phyloP scores from a whole-genome alignment of 2,329 filamentous ascomycete species.

The Ophiostoma angusticollis region DNA sequence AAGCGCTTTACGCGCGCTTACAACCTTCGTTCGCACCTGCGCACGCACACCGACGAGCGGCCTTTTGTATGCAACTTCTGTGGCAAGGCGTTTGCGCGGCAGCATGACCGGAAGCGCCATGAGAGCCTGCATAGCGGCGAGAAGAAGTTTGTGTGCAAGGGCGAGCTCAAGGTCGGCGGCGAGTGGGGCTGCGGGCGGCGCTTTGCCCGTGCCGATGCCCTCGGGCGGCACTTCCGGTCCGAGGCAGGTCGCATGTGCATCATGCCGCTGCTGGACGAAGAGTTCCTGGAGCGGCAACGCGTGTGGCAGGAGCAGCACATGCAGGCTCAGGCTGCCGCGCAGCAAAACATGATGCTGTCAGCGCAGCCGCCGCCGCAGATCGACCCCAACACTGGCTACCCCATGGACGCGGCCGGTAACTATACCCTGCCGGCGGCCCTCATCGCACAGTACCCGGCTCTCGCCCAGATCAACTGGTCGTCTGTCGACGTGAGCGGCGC shows the following conservation, averaged over 20 bases:
- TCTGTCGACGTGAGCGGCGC: constrained; percentile 50
- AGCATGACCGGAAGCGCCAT: constrained; percentile 94
- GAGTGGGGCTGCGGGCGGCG: constrained; percentile 88
- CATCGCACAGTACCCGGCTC: constrained; percentile 79
- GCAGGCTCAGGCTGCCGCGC: constrained; percentile 33
- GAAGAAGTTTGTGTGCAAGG: constrained; percentile 97
- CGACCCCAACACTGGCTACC: constrained; percentile 46
- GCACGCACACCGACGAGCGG: constrained; percentile 92
- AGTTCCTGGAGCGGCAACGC: constrained; percentile 70
- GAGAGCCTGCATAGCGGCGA: constrained; percentile 93
- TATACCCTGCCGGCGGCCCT: constrained; percentile 76
- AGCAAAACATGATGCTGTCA: constrained; percentile 50
- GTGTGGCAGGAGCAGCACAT: constrained; percentile 61
- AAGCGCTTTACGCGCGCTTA: constrained; percentile 96
- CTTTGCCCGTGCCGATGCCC: constrained; percentile 88
- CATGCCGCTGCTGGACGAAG: constrained; percentile 91
- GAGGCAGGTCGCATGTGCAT: constrained; percentile 95
- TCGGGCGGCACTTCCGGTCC: constrained; percentile 88
- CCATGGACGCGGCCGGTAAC: constrained; percentile 40
- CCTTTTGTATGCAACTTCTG: constrained; percentile 97
- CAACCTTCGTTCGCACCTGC: constrained; percentile 86
- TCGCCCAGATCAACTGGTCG: constrained; percentile 83
- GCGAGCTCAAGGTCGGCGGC: constrained; percentile 68
- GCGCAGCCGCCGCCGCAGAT: constrained; percentile 37
- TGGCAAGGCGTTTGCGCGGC: constrained; percentile 90